Evolutionary conservation across 225 moss, liverwort and hornwort genomes (phyloP).

Genomic region (Takakia lepidozioides): DNA sequence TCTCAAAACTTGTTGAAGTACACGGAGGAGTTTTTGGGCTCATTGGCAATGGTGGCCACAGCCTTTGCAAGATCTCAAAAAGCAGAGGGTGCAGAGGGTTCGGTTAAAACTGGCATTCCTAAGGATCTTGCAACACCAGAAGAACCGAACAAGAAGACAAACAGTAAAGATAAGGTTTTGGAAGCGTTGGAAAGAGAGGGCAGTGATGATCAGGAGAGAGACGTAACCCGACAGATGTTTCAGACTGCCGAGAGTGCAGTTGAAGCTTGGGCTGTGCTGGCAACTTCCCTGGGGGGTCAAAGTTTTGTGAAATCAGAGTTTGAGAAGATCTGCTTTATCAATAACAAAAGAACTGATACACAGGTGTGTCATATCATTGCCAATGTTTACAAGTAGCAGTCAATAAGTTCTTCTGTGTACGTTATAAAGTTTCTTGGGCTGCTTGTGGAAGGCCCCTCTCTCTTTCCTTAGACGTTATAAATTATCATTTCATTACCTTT

Average conservation of each 20-base stretch:
- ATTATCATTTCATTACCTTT: too few relatives aligned
- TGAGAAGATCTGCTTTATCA: constrained; percentile 75
- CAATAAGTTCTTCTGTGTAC: too few relatives aligned
- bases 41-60: constrained; percentile 59
- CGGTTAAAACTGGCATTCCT: constrained; percentile 5
- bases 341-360: constrained; percentile 74
- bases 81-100: constrained; percentile 10
- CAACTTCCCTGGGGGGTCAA: constrained; percentile 56
- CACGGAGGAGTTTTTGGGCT: constrained; percentile 56
- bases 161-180: constrained; percentile 4
- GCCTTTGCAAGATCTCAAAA: constrained; percentile 27
- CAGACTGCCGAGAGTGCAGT: constrained; percentile 86
- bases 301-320: constrained; percentile 84
- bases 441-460: too few relatives aligned
- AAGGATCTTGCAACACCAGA: constrained; percentile 7
- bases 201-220: constrained; percentile 19
- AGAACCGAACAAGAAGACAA: constrained; percentile 9
- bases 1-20: constrained; percentile 34
- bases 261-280: constrained; percentile 88
- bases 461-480: too few relatives aligned
- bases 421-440: too few relatives aligned
- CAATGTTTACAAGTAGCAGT: too few relatives aligned
- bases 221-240: constrained; percentile 51
- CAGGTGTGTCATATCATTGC: too few relatives aligned
- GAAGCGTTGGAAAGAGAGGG: constrained; percentile 6